Percentiles rank a stretch among this genome's conserved stretches.
Conservation (phyloP, 805 yeast genomes). For the Tetrapisispora taiwanensis region DNA sequence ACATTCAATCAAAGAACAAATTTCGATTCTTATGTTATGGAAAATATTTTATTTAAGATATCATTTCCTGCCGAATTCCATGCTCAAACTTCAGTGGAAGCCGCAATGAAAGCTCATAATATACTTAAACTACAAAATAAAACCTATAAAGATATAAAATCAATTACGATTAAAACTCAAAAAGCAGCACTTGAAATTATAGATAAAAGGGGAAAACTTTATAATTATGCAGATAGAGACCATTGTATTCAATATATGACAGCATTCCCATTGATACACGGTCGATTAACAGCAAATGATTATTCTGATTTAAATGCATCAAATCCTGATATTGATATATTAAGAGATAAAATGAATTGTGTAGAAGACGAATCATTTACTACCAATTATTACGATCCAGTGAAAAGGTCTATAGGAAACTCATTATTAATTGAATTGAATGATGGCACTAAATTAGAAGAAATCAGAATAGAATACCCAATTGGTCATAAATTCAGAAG, state of each 20-base stretch:
- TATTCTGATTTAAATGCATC: constrained; percentile 42
- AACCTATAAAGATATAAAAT: constrained; percentile 39
- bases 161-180: constrained; percentile 44
- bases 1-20: constrained; percentile 38
- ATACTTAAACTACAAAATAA: constrained; percentile 33
- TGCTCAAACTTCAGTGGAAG: constrained; percentile 56
- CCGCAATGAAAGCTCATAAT: constrained; percentile 38
- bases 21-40: constrained; percentile 52
- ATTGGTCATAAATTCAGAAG: constrained; percentile 50
- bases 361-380: constrained; percentile 41
- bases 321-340: constrained; percentile 41
- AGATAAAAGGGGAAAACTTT: constrained; percentile 48
- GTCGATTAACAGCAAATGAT: constrained; percentile 49
- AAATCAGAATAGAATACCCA: constrained; percentile 46
- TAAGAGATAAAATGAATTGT: constrained; percentile 46
- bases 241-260: constrained; percentile 58
- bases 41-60: constrained; percentile 49
- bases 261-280: constrained; percentile 46
- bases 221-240: constrained; percentile 56
- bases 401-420: constrained; percentile 48
- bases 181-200: constrained; percentile 53
- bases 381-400: constrained; percentile 45
- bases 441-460: constrained; percentile 45
- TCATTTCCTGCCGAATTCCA: constrained; percentile 59
- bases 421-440: constrained; percentile 41